Base-by-base conservation (phyloP, 1,284 basidiomycete species). In the Agroathelia rolfsii region DNA sequence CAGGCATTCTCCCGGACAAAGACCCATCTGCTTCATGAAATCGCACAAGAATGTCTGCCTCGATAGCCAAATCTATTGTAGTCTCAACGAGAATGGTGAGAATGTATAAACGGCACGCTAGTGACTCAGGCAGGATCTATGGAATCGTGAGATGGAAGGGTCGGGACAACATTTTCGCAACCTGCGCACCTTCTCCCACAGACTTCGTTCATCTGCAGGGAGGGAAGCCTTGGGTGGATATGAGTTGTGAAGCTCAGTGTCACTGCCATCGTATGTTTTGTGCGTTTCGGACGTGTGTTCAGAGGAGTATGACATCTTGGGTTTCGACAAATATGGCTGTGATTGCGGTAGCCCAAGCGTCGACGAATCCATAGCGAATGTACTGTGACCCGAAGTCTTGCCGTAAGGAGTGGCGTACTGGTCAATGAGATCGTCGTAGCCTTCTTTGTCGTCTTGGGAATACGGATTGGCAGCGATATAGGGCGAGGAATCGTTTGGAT, bases 31-130 rank as follows among this genome's bases (percentile, higher is more conserved):
- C 58, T 33, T 66, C 58, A 36, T 72, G 61, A 28, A 85, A 56
- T 27, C 78, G 72, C 26, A 75, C 48, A 38, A 77, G 59, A 21
- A 83, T 62, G 46, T 86, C 76, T 30, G 70, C 78, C 56, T 90
- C 84, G 33, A 94, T 88, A 29, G 73, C 73, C 36, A 93, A 58
- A 52, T 92, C 83, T 46, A 90, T 70, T 24, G 81, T 62, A n/a
- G 86, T 83, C 55, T 94, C 84, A 34, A 90, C 51, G 22, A 92
- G 63, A 27, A 93, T 83, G 20, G 76, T 78, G 34, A 82, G 55
- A 17, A 88, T 67, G 49, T 82, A 88, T 17, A 88, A 60, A 32
- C 82, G 73, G 51, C 85, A 88, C 7, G 81, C 74, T 45, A 77
- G 54, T 7, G 85, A 87, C 52, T 84, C 80, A 3, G 87, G 86